Conservation (phyloP, 108 stramenopile genomes). For the Pseudonitzschia multistriata region DNA sequence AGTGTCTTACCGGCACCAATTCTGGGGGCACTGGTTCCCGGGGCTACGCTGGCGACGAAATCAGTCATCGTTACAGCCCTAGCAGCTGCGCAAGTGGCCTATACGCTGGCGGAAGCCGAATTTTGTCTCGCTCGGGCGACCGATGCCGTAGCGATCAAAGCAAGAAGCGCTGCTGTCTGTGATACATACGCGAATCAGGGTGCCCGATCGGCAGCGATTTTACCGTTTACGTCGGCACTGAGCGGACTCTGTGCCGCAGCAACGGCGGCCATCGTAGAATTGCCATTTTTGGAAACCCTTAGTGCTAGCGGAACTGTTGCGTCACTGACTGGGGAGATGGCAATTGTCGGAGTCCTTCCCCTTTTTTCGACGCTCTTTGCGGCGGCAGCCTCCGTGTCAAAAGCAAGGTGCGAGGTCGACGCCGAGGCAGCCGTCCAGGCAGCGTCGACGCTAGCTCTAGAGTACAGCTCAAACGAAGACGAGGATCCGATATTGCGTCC, state of each 20-base stretch:
- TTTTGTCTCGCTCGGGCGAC: conserved; percentile 65
- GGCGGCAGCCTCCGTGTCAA: conserved; percentile 86
- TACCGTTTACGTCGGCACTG: conserved; percentile 89
- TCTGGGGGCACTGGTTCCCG: conserved; percentile 73
- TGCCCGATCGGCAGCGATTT: conserved; percentile 73
- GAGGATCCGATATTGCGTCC: conserved; percentile 74
- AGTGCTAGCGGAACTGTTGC: conserved; percentile 39
- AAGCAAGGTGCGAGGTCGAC: conserved; percentile 86
- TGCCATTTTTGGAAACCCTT: conserved; percentile 70
- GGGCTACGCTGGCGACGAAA: conserved; percentile 62
- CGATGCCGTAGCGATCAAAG: conserved; percentile 86
- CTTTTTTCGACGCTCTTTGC: conserved; percentile 73
- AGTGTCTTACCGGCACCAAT: conserved; percentile 77
- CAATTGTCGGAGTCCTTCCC: conserved; percentile 61
- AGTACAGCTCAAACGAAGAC: conserved; percentile 56
- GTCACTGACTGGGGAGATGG: conserved; percentile 49
- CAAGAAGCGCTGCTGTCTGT: conserved; percentile 82
- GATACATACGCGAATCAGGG: conserved; percentile 93
- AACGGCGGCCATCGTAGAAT: conserved; percentile 86
- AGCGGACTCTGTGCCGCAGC: conserved; percentile 84
- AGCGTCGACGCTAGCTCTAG: conserved; percentile 76
- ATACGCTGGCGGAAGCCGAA: conserved; percentile 74
- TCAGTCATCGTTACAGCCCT: conserved; percentile 77
- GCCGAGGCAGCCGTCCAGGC: conserved; percentile 80
- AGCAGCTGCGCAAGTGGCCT: conserved; percentile 84